Conservation (phyloP, 495 filamentous ascomycete genomes). For the Penicillium canariense region DNA sequence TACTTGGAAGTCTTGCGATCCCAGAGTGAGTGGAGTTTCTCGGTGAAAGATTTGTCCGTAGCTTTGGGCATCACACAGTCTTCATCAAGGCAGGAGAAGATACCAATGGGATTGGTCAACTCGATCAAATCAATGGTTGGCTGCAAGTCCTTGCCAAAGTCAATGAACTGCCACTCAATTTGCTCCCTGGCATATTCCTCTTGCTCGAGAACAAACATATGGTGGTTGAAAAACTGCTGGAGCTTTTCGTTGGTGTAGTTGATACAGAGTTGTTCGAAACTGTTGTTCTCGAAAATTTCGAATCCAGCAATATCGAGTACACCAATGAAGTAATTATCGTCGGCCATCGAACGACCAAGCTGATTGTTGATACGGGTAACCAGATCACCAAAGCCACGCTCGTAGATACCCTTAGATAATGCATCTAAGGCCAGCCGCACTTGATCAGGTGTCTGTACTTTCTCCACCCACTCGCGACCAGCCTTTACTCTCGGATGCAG, state of each 20-base stretch:
- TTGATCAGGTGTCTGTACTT: slow-evolving; percentile 95
- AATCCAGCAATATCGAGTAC: slow-evolving; percentile 99
- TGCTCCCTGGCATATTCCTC: slow-evolving; percentile 97
- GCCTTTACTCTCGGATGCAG: slow-evolving; percentile 93
- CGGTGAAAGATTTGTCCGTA: slow-evolving; percentile 93
- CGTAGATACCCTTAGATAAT: slow-evolving; percentile 94
- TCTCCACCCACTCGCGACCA: slow-evolving; percentile 96
- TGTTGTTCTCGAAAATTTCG: slow-evolving; percentile 97
- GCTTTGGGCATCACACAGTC: slow-evolving; percentile 99
- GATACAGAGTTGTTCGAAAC: slow-evolving; percentile 98
- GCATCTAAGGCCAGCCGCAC: slow-evolving; percentile 88
- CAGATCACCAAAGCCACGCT: slow-evolving; percentile 90
- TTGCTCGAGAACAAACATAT: slow-evolving; percentile 99
- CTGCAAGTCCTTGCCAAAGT: slow-evolving; percentile 96
- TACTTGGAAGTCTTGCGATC: slow-evolving; percentile 95
- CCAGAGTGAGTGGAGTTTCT: slow-evolving; percentile 96
- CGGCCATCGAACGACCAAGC: slow-evolving; percentile 77
- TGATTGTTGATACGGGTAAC: slow-evolving; percentile 89
- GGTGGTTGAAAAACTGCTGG: slow-evolving; percentile 99
- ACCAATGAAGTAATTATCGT: slow-evolving; percentile 93
- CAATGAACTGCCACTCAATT: slow-evolving; percentile 99
- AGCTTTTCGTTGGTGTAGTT: slow-evolving; percentile 99
- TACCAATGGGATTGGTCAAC: slow-evolving; percentile 92
- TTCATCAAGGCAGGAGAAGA: slow-evolving; percentile 97
- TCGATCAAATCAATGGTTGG: slow-evolving; percentile 98